Evolutionary conservation across 768 basidiomycete species (phyloP).

Genomic region (Butyriboletus loyo): DNA sequence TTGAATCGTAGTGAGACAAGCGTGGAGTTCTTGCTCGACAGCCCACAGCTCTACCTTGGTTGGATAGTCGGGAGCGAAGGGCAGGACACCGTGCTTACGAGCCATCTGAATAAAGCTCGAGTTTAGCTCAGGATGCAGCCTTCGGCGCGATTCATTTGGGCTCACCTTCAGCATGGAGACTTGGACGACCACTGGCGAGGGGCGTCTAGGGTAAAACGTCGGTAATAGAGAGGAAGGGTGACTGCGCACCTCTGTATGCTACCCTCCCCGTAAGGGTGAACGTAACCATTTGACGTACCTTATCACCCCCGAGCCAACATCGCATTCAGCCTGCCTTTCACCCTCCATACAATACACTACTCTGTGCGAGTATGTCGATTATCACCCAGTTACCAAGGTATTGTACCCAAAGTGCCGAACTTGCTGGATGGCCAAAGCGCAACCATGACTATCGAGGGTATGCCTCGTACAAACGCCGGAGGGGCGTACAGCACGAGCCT

Average conservation of each 20-base stretch:
- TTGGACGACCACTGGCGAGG: neutral
- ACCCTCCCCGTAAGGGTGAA: neutral
- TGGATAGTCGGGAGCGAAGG: neutral
- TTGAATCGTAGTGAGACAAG: neutral
- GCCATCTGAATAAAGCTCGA: neutral
- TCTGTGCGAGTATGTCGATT: neutral
- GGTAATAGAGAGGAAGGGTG: neutral
- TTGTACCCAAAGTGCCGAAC: neutral
- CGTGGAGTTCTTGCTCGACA: neutral
- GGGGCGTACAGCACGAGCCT: neutral
- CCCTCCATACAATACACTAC: neutral
- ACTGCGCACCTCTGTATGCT: neutral
- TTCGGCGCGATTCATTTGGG: no score
- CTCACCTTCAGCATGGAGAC: neutral
- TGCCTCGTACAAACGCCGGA: neutral
- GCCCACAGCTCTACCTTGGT: neutral
- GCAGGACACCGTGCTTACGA: neutral
- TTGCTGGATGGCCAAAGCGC: neutral
- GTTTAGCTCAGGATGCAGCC: neutral
- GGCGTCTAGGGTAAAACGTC: neutral
- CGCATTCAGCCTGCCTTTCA: neutral
- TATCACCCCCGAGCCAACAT: constrained; percentile 2
- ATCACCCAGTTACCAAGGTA: neutral
- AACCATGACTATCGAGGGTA: neutral
- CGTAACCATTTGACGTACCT: neutral